Percentiles rank a stretch among this genome's conserved stretches.
Evolutionary conservation across 306 rosid genomes (phyloP).

Genomic region (Delonix regia): DNA sequence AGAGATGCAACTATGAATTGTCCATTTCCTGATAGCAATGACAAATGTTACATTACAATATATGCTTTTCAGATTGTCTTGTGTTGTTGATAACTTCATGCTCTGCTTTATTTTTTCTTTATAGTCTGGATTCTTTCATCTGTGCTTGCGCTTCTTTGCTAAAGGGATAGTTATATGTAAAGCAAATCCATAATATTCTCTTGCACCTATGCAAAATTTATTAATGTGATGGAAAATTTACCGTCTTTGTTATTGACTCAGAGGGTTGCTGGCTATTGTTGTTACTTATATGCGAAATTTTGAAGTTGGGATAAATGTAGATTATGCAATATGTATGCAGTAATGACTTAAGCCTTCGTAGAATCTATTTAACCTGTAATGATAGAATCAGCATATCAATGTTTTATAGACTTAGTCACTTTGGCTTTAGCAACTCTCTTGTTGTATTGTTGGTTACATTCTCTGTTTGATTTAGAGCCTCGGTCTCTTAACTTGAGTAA

Average conservation of each 20-base stretch:
- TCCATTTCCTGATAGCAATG: constrained; percentile 4
- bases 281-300: constrained; percentile 16
- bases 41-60: not conserved
- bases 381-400: not conserved
- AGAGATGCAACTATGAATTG: constrained; percentile 9
- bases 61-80: not conserved
- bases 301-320: not conserved
- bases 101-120: not conserved
- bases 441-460: not conserved
- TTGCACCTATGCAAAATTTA: not conserved
- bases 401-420: not conserved
- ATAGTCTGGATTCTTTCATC: not conserved
- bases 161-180: not conserved
- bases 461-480: constrained; percentile 1
- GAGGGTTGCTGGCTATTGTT: not conserved
- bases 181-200: not conserved
- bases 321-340: constrained; percentile 23
- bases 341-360: not conserved
- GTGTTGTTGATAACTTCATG: not conserved
- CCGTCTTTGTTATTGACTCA: not conserved
- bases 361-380: not conserved
- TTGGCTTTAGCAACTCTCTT: not conserved
- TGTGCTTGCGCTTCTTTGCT: not conserved
- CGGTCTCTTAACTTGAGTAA: not conserved
- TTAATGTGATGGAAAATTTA: not conserved